Percentiles rank a stretch among this genome's conserved stretches.
Conservation (phyloP, 1,139 yeast species). For the Sugiyamaella paludigena region DNA sequence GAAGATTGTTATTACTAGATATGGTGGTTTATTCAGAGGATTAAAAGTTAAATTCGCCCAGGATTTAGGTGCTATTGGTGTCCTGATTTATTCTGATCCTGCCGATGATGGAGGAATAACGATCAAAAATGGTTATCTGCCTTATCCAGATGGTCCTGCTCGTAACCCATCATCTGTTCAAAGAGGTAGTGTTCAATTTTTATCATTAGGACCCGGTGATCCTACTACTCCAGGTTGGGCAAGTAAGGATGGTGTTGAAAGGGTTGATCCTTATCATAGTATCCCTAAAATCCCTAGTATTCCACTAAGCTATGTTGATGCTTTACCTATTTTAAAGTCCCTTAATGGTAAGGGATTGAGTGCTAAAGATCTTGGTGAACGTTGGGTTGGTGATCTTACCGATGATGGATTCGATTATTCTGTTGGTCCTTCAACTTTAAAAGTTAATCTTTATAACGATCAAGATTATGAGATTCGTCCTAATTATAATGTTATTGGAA, state of each 20-base stretch:
- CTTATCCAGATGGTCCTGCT: slow-evolving; percentile 69
- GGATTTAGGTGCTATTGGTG: slow-evolving; percentile 60
- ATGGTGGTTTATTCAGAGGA: slow-evolving; percentile 62
- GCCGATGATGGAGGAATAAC: slow-evolving; percentile 56
- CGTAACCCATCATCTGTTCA: slow-evolving; percentile 69
- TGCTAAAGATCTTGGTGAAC: slow-evolving; percentile 36
- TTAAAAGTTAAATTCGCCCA: slow-evolving; percentile 68
- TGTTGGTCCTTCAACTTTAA: slow-evolving; percentile 59
- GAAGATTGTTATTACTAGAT: slow-evolving; percentile 57
- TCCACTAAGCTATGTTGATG: slow-evolving; percentile 59
- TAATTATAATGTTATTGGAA: slow-evolving; percentile 59
- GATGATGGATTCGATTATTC: slow-evolving; percentile 48
- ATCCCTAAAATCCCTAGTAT: slow-evolving; percentile 63
- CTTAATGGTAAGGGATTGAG: slow-evolving; percentile 55
- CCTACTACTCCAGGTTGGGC: slow-evolving; percentile 87
- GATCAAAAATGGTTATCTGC: slow-evolving; percentile 49
- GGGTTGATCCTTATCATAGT: slow-evolving; percentile 47
- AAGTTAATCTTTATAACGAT: slow-evolving; percentile 50
- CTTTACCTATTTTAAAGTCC: slow-evolving; percentile 52
- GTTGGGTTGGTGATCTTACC: slow-evolving; percentile 49
- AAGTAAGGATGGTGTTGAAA: slow-evolving; percentile 50
- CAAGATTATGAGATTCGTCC: slow-evolving; percentile 60
- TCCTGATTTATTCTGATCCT: slow-evolving; percentile 63
- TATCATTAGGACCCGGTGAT: slow-evolving; percentile 80
- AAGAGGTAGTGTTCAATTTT: slow-evolving; percentile 79